Evolutionary conservation across 331 rosid genomes (phyloP).

Genomic region (Rhamnella rubrinervis): DNA sequence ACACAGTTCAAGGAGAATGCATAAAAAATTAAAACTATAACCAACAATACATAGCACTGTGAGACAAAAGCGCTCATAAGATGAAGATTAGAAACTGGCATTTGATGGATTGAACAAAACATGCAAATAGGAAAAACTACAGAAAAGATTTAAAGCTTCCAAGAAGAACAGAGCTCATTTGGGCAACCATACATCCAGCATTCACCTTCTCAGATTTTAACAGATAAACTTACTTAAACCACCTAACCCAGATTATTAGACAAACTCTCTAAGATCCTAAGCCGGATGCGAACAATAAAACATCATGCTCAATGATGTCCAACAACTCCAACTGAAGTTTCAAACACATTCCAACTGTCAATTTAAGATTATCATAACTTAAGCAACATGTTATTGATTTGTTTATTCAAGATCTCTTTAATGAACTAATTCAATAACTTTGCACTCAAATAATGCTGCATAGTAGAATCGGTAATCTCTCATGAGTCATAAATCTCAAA

Average conservation of each 20-base stretch:
- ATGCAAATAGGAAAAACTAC: no score
- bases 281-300: no score
- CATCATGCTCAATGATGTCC: no score
- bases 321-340: background rate
- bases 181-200: no score
- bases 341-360: background rate
- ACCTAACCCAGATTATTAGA: no score
- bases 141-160: no score
- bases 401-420: background rate
- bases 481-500: background rate
- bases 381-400: background rate
- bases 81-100: background rate
- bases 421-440: background rate
- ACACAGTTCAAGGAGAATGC: background rate
- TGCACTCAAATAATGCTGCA: background rate
- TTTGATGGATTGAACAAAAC: background rate
- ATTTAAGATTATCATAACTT: background rate
- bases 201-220: no score
- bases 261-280: no score
- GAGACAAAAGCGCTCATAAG: background rate
- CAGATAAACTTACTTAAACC: no score
- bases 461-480: background rate
- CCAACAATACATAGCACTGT: background rate
- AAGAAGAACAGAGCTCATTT: no score
- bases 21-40: background rate